Base-by-base conservation (phyloP, 2,329 filamentous ascomycete species). In the Colletotrichum echinochloae region DNA sequence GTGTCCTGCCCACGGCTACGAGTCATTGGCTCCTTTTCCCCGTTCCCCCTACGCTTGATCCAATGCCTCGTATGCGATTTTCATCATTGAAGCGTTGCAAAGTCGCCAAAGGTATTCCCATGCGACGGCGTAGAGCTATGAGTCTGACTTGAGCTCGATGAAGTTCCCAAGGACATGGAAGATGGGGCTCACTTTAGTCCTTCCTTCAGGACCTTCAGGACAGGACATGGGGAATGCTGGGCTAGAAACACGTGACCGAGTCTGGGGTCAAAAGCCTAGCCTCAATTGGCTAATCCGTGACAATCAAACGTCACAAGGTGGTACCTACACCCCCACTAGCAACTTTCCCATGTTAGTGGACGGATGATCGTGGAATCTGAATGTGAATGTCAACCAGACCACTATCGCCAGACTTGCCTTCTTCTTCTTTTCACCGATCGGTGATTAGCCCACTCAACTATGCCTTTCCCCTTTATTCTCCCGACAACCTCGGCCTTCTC, bases 401-500 rank as follows among this genome's bases (percentile, higher is more conserved):
- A 41, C 20, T 18, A 37, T 55, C 28, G 30, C 28, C 23, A 20
- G 30, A 9, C 26, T 26, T 62, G 11, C 16, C 28, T 60, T 18
- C 28, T 23, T n/a, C 20, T 60, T 18, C 28, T 23, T n/a, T 16
- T 57, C 20, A 20, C 49, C 23, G 28, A 57, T n/a, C n/a, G 26
- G 37, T 51, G 33, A 20, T 16, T 23, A n/a, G 18, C 56, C 41
- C 46, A 6, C 23, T 28, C 54, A 74, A 83, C 76, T 51, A 98
- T 98, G 96, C 95, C 95, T 39, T 98, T 93, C 78, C 92, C 93
- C 16, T 98, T 97, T 77, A 83, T 89, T 14, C 89, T 98, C 39
- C 95, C 96, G 2, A 98, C 95, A 0, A 98, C 95, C 6, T 97
- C 94, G 41, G 89, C 92, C 64, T 91, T 97, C 78, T 91, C 93